phyloP scores from a whole-genome alignment of 805 yeast genomes.

The Wickerhamiella dianesei region DNA sequence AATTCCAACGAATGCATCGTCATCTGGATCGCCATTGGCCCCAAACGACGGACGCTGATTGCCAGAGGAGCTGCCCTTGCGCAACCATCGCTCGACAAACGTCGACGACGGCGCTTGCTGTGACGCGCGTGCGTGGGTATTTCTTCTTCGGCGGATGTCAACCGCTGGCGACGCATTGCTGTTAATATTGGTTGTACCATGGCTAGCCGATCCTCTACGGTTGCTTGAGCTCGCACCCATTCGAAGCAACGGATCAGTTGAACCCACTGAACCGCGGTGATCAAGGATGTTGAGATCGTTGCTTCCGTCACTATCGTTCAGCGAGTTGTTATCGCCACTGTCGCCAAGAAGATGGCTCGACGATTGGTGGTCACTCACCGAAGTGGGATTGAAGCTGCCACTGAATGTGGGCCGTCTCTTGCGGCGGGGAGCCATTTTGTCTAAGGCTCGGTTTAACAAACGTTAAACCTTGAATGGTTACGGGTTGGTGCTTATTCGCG shows the following conservation, averaged over 20 bases:
- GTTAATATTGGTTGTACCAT: neutral
- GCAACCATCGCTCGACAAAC: constrained; percentile 20
- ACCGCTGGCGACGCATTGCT: neutral
- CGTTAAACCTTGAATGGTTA: neutral
- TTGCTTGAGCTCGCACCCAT: neutral
- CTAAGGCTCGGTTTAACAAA: no score
- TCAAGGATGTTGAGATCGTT: neutral
- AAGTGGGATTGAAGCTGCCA: constrained; percentile 1
- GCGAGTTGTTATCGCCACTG: neutral
- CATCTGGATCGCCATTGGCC: constrained; percentile 4
- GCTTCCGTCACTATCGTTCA: neutral
- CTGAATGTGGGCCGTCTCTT: constrained; percentile 15
- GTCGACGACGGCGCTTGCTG: constrained; percentile 5
- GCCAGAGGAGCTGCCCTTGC: constrained; percentile 11
- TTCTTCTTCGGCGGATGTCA: neutral
- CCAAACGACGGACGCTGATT: constrained; percentile 1
- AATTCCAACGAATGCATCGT: constrained; percentile 15
- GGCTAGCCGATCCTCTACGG: neutral
- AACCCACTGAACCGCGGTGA: neutral
- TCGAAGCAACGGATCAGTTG: neutral
- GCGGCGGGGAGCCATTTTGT: constrained; percentile 11
- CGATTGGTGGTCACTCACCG: neutral
- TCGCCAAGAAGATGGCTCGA: neutral
- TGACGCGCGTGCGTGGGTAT: constrained; percentile 9
- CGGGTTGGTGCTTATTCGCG: no score